These are phyloP conservation scores for Zea luxurians DNA, from an alignment of 176 grass and related monocot genomes.

Conservation along the genomic window DNA sequence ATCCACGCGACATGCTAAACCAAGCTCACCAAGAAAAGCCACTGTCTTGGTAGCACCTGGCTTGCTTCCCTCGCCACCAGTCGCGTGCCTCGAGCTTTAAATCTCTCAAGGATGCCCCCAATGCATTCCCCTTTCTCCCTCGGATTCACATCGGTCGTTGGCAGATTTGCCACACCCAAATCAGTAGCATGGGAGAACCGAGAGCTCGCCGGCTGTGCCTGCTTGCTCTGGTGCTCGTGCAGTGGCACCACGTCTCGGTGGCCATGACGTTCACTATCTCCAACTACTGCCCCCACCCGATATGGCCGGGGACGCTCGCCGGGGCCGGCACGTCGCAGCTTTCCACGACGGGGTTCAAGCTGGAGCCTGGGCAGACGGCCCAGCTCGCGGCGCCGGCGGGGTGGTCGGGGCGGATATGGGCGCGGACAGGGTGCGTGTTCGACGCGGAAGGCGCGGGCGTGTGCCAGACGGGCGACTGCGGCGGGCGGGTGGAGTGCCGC, in stretches of 20 bases:
- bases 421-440: conserved; percentile 81
- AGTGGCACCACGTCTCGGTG: conserved; percentile 22
- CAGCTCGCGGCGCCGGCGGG: conserved; percentile 49
- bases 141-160: background rate
- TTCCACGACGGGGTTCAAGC: conserved; percentile 68
- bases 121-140: conserved; percentile 46
- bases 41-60: conserved; percentile 21
- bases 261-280: conserved; percentile 65
- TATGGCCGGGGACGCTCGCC: conserved; percentile 86
- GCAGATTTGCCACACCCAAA: conserved; percentile 1
- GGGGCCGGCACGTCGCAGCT: conserved; percentile 77
- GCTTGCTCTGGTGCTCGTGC: conserved; percentile 23
- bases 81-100: conserved; percentile 35
- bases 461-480: conserved; percentile 91
- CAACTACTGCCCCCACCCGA: conserved; percentile 76
- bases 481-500: conserved; percentile 61
- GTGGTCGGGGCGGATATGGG: conserved; percentile 95
- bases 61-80: background rate
- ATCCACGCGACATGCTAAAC: conserved; percentile 67
- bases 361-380: conserved; percentile 57
- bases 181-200: conserved; percentile 29
- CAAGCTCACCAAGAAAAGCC: conserved; percentile 50
- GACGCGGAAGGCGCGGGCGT: conserved; percentile 60
- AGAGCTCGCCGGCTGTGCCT: conserved; percentile 29
- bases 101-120: conserved; percentile 32